Percentiles rank a stretch among this genome's conserved stretches.
Evolutionary conservation across 768 basidiomycete species (phyloP).

Genomic region (Russula brevipes): DNA sequence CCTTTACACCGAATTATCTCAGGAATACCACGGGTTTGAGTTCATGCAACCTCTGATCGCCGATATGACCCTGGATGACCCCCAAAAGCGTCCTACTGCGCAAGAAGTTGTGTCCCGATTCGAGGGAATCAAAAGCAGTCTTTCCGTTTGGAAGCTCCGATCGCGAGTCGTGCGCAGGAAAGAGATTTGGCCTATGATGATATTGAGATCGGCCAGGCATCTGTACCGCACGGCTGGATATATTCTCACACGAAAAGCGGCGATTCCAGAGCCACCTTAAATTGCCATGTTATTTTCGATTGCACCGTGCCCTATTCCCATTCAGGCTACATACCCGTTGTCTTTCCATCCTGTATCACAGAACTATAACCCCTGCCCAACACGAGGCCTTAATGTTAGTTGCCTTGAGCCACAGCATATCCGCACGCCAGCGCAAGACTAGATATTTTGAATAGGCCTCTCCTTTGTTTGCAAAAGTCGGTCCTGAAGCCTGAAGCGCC

Average conservation of each 20-base stretch:
- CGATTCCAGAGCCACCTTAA: background rate
- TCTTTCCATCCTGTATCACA: too few species aligned
- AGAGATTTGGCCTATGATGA: background rate
- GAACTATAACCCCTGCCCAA: too few species aligned
- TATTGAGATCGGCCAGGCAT: background rate
- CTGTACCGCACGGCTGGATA: constrained; percentile 6
- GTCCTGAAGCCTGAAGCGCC: too few species aligned
- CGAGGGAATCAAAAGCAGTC: background rate
- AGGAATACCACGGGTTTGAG: constrained; percentile 5
- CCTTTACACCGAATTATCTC: background rate
- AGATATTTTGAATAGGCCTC: too few species aligned
- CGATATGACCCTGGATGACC: constrained; percentile 37
- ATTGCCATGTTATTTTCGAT: too few species aligned
- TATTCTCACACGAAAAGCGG: background rate
- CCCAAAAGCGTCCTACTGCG: constrained; percentile 30
- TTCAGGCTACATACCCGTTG: background rate
- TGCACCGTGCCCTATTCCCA: too few species aligned
- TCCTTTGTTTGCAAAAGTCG: too few species aligned
- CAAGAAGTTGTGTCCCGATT: constrained; percentile 32
- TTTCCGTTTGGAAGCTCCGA: background rate
- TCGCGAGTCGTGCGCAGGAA: constrained; percentile 4
- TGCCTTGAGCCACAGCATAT: too few species aligned
- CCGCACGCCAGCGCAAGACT: too few species aligned
- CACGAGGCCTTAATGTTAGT: too few species aligned
- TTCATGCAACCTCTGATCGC: constrained; percentile 17